Conservation (phyloP, 2,329 filamentous ascomycete species). For the Cercospora canescens region DNA sequence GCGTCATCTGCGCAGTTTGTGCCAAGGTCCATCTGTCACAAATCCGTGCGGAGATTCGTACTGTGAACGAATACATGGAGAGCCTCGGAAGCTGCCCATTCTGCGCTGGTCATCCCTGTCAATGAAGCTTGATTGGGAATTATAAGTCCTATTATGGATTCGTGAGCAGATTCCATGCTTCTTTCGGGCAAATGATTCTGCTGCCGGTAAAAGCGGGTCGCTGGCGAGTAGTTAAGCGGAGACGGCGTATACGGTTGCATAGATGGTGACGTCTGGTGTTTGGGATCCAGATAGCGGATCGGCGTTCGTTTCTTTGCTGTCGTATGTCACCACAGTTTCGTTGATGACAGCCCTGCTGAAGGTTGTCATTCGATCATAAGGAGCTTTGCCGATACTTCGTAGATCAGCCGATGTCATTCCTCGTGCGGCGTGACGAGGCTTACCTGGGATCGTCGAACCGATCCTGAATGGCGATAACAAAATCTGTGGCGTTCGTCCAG, state of each 20-base stretch:
- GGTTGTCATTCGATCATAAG: constrained; percentile 31
- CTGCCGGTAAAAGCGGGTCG: neutral
- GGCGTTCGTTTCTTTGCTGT: neutral
- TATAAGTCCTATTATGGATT: neutral
- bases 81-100: neutral
- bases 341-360: constrained; percentile 28
- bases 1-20: neutral
- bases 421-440: constrained; percentile 10
- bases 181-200: neutral
- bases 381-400: constrained; percentile 31
- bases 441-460: constrained; percentile 32
- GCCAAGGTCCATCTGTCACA: neutral
- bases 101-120: neutral
- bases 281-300: constrained; percentile 18
- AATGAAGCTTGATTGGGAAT: neutral
- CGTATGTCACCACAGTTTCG: constrained; percentile 15
- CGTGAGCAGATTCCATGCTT: neutral
- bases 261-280: constrained; percentile 7
- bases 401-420: constrained; percentile 6
- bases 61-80: neutral
- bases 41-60: neutral
- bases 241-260: constrained; percentile 22
- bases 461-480: constrained; percentile 31
- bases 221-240: neutral
- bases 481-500: constrained; percentile 22